These are phyloP conservation scores for Blepharisma undulans DNA, from an alignment of 169 alveolate species.

Conservation along the genomic window DNA sequence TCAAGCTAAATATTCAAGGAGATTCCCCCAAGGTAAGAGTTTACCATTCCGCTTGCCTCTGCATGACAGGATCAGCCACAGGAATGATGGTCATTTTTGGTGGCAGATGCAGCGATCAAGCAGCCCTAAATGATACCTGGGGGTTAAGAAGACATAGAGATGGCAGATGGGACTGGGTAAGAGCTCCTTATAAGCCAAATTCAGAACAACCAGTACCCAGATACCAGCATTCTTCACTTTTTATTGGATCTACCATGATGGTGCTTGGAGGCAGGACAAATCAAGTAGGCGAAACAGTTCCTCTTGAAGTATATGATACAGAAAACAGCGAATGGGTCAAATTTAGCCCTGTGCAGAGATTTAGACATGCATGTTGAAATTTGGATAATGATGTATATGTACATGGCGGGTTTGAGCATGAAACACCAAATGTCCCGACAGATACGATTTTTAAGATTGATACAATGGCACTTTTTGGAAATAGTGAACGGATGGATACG, in stretches of 20 bases:
- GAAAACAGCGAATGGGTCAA: constrained; percentile 95
- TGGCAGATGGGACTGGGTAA: constrained; percentile 99
- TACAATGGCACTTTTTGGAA: neutral
- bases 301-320: constrained; percentile 93
- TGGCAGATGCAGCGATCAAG: constrained; percentile 95
- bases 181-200: constrained; percentile 92
- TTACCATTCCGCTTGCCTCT: constrained; percentile 92
- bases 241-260: constrained; percentile 91
- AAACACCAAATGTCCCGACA: constrained; percentile 83
- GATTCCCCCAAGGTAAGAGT: constrained; percentile 95
- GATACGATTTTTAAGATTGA: constrained; percentile 83
- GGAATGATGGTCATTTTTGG: constrained; percentile 99
- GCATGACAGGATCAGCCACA: constrained; percentile 95
- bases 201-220: constrained; percentile 90
- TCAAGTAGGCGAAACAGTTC: constrained; percentile 86
- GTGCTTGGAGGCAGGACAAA: constrained; percentile 97
- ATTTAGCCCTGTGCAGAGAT: constrained; percentile 90
- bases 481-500: neutral
- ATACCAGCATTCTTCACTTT: constrained; percentile 85
- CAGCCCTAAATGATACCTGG: constrained; percentile 97
- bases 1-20: constrained; percentile 80
- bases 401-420: constrained; percentile 96
- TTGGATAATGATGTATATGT: constrained; percentile 87
- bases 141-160: constrained; percentile 99
- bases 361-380: constrained; percentile 94